Evolutionary conservation across 495 filamentous ascomycete species (phyloP).

Genomic region (Tuber calosporum): DNA sequence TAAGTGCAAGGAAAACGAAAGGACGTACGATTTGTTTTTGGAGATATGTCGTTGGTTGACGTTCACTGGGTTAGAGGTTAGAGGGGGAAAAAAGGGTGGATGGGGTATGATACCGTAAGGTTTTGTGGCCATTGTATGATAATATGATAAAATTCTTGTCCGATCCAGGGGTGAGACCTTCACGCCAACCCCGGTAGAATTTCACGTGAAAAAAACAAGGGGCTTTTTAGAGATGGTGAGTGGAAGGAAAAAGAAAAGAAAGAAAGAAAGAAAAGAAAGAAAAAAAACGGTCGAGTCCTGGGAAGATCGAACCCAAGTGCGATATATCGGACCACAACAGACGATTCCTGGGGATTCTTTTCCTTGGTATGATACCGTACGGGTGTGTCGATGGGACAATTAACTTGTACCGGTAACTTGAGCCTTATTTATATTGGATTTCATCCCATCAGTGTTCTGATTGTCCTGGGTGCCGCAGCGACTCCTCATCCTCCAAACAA

Average conservation of each 20-base stretch:
- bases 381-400: neutral
- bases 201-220: neutral
- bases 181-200: neutral
- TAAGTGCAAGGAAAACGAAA: neutral
- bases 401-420: too few species aligned
- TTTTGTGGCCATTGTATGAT: neutral
- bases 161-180: neutral
- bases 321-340: neutral
- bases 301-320: neutral
- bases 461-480: neutral
- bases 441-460: neutral
- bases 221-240: neutral
- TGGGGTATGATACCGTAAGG: too few species aligned
- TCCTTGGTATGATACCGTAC: neutral
- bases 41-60: neutral
- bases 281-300: neutral
- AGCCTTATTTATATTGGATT: neutral
- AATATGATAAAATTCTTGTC: neutral
- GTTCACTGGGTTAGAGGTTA: neutral
- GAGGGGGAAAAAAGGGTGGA: neutral
- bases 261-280: neutral
- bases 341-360: neutral
- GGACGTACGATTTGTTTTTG: neutral
- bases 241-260: too few species aligned
- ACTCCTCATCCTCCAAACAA: neutral